phyloP scores from a whole-genome alignment of 2,329 filamentous ascomycete genomes.

The Exophiala spinifera region DNA sequence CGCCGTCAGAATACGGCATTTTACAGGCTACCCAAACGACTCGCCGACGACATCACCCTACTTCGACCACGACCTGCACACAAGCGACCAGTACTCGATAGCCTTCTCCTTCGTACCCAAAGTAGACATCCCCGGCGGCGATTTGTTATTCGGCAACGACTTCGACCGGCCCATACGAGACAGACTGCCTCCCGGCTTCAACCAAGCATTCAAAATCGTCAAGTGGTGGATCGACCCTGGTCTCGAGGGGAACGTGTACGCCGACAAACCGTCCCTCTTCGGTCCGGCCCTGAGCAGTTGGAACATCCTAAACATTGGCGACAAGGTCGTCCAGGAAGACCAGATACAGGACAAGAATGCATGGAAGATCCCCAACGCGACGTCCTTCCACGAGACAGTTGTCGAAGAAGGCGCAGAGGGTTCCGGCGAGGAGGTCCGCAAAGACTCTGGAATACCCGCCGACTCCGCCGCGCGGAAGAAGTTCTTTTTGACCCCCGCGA shows the following conservation, averaged over 20 bases:
- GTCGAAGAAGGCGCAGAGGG: conserved; percentile 67
- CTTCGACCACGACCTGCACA: conserved; percentile 69
- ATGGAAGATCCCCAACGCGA: conserved; percentile 29
- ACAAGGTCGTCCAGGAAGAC: conserved; percentile 22
- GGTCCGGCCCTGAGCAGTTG: conserved; percentile 77
- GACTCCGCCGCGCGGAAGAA: conserved; percentile 57
- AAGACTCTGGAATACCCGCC: conserved; percentile 51
- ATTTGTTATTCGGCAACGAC: conserved; percentile 91
- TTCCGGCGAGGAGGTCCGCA: conserved; percentile 48
- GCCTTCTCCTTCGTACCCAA: conserved; percentile 75
- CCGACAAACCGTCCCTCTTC: conserved; percentile 81
- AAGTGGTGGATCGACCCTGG: conserved; percentile 90
- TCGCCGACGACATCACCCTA: conserved; percentile 72
- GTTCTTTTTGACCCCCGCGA: conserved; percentile 56
- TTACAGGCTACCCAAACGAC: conserved; percentile 63
- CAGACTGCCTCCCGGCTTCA: conserved; percentile 79
- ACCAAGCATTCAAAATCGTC: conserved; percentile 77
- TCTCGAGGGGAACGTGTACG: conserved; percentile 83
- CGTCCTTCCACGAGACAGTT: conserved; percentile 50
- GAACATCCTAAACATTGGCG: conserved; percentile 64
- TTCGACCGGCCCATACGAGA: conserved; percentile 89
- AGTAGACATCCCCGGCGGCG: conserved; percentile 59
- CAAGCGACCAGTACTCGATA: conserved; percentile 79
- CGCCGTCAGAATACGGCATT: conserved; percentile 69
- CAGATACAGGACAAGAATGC: conserved; percentile 18